Conservation (phyloP, 139 green algal species). For the Chlamydomonas incerta region DNA sequence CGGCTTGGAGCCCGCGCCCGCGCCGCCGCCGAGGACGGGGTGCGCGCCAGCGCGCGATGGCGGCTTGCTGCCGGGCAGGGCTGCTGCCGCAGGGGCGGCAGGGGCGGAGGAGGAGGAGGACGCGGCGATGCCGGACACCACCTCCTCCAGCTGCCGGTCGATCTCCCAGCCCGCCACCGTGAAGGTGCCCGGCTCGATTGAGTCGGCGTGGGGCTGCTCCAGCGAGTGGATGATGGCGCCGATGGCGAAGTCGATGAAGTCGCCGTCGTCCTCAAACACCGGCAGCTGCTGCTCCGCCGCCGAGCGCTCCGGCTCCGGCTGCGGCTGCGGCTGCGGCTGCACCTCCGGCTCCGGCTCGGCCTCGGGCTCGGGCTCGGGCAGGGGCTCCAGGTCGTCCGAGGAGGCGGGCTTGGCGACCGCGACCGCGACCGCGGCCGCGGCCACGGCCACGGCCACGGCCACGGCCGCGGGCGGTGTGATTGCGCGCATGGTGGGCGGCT, state of each 20-base stretch:
- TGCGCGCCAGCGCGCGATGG: neutral
- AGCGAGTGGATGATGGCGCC: conserved; percentile 44
- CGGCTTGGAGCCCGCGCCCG: neutral
- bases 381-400: neutral
- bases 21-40: neutral
- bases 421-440: no score
- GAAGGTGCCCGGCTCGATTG: conserved; percentile 27
- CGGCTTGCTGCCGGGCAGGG: neutral
- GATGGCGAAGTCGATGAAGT: conserved; percentile 45
- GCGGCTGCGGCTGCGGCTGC: neutral
- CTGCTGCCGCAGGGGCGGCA: no score
- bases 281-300: neutral
- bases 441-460: no score
- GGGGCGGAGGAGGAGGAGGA: no score
- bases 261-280: conserved; percentile 36
- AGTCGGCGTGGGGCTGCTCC: conserved; percentile 19
- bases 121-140: conserved; percentile 5
- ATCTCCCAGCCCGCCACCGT: conserved; percentile 54
- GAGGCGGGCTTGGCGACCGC: neutral
- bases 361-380: neutral
- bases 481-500: neutral
- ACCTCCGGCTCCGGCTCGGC: neutral
- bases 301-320: neutral
- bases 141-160: conserved; percentile 41
- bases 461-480: neutral